phyloP scores from a whole-genome alignment of 2,329 filamentous ascomycete genomes.

The Didymella glomerata region DNA sequence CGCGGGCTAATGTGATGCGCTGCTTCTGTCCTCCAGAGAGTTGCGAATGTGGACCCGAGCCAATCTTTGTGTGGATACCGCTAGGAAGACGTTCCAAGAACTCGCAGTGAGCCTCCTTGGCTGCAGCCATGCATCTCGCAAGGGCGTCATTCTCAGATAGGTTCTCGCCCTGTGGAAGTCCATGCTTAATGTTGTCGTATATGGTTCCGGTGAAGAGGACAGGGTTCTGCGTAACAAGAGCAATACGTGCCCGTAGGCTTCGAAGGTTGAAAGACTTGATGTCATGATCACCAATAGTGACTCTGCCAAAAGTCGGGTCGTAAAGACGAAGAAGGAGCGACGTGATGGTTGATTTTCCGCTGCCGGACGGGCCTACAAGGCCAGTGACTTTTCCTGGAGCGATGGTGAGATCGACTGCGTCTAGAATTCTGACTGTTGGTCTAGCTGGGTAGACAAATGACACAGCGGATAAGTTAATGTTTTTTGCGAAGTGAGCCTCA shows the following conservation, averaged over 20 bases:
- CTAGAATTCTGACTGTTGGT: slow-evolving; percentile 52
- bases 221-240: slow-evolving; percentile 47
- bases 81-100: slow-evolving; percentile 49
- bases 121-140: slow-evolving; percentile 59
- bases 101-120: slow-evolving; percentile 63
- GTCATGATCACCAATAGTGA: slow-evolving; percentile 40
- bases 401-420: slow-evolving; percentile 50
- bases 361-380: slow-evolving; percentile 56
- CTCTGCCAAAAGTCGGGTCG: slow-evolving; percentile 41
- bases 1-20: slow-evolving; percentile 49
- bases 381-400: slow-evolving; percentile 55
- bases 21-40: slow-evolving; percentile 52
- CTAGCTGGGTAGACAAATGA: slow-evolving; percentile 57
- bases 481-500: slow-evolving; percentile 33
- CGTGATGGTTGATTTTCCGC: slow-evolving; percentile 56
- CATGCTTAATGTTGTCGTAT: slow-evolving; percentile 49
- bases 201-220: slow-evolving; percentile 48
- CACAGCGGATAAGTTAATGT: slow-evolving; percentile 51
- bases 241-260: slow-evolving; percentile 44
- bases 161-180: slow-evolving; percentile 31
- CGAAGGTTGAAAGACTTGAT: slow-evolving; percentile 42
- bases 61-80: slow-evolving; percentile 45
- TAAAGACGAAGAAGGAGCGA: slow-evolving; percentile 55
- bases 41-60: slow-evolving; percentile 45
- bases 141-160: slow-evolving; percentile 51